A percentile compares a stretch with the other conserved stretches of the same genome.
These are phyloP conservation scores for Solanum medicagineum DNA, from an alignment of 257 asterid species.

Conservation along the genomic window DNA sequence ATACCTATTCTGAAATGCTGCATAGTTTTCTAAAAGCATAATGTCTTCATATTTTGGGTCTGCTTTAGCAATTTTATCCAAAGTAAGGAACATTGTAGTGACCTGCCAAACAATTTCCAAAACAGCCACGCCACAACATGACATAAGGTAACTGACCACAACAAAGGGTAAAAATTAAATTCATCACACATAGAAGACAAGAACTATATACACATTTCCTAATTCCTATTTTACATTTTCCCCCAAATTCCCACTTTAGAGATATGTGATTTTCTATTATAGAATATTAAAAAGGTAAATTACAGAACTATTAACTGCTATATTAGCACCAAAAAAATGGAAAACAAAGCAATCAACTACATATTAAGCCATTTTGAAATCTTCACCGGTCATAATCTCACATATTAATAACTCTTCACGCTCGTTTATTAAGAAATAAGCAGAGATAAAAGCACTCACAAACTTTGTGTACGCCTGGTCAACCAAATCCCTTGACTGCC, in stretches of 20 bases:
- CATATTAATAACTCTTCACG: not conserved
- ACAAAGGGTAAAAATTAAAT: not conserved
- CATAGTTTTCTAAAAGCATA: conserved; percentile 89
- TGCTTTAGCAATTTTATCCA: conserved; percentile 84
- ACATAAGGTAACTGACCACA: not conserved
- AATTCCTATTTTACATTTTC: not conserved
- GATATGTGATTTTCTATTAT: not conserved
- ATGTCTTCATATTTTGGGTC: conserved; percentile 77
- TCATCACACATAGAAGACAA: not conserved
- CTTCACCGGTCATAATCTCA: not conserved
- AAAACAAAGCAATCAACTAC: not conserved
- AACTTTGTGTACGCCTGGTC: conserved; percentile 80
- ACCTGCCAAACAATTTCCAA: conserved; percentile 50
- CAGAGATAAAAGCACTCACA: conserved; percentile 32
- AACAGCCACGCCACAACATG: not conserved
- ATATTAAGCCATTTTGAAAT: not conserved
- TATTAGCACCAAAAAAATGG: not conserved
- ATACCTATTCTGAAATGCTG: conserved; percentile 96
- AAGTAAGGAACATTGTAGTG: conserved; percentile 85
- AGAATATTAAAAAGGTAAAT: not conserved
- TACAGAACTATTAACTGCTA: not conserved
- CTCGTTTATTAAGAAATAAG: not conserved
- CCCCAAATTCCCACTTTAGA: not conserved
- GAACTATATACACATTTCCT: not conserved
- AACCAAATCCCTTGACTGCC: conserved; percentile 72